These are phyloP conservation scores for Termitomyces sp. DNA, from an alignment of 768 basidiomycete species.

Conservation along the genomic window DNA sequence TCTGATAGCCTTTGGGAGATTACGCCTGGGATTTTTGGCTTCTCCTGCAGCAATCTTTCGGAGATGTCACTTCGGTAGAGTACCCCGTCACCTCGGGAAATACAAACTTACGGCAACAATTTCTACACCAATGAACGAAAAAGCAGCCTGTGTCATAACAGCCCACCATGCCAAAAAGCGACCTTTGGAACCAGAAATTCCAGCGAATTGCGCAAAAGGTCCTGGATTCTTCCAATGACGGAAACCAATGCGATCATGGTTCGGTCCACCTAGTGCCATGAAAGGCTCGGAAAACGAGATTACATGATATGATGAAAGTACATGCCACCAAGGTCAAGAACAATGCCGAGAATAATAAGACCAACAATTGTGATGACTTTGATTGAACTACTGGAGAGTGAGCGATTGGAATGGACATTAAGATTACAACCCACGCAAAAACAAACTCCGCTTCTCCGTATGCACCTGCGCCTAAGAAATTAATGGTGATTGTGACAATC, in stretches of 20 bases:
- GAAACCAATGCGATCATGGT: conserved; percentile 69
- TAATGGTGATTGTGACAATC: conserved; percentile 71
- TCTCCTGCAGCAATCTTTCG: conserved; percentile 81
- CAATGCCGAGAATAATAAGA: conserved; percentile 61
- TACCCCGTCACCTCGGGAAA: background rate
- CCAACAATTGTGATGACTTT: conserved; percentile 85
- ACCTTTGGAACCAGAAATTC: conserved; percentile 64
- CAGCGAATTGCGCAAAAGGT: conserved; percentile 70
- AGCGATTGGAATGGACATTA: conserved; percentile 2
- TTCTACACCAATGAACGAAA: conserved; percentile 91
- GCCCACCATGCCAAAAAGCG: conserved; percentile 62
- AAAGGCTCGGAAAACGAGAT: background rate
- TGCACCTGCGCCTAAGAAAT: conserved; percentile 69
- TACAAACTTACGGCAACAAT: conserved; percentile 73
- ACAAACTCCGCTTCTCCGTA: conserved; percentile 86
- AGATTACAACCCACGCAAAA: conserved; percentile 59
- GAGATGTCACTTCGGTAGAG: background rate
- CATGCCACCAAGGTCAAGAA: conserved; percentile 75
- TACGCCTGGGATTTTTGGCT: conserved; percentile 78
- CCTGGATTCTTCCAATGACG: conserved; percentile 88
- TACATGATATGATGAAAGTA: background rate
- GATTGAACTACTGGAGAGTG: conserved; percentile 49
- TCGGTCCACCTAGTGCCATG: conserved; percentile 59
- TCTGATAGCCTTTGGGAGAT: conserved; percentile 59
- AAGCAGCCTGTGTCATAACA: conserved; percentile 79